phyloP scores from a whole-genome alignment of 768 basidiomycete genomes.

The Leccinum truebloodii region DNA sequence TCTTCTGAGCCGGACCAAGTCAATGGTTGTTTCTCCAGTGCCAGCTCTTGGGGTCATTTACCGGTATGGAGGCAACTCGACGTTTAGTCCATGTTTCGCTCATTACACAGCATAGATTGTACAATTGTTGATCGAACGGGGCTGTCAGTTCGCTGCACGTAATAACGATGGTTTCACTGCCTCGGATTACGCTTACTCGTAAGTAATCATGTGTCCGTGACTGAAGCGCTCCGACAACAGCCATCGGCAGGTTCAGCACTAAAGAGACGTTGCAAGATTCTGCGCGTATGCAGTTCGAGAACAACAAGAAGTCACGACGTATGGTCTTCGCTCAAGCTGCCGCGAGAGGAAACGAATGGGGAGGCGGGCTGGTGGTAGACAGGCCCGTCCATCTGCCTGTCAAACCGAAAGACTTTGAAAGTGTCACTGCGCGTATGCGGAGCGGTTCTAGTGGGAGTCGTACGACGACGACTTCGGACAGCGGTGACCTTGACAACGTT shows the following conservation, averaged over 20 bases:
- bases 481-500: constrained; percentile 58
- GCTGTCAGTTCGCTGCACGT: constrained; percentile 78
- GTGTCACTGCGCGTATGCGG: constrained; percentile 57
- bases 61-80: constrained; percentile 48
- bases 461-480: constrained; percentile 75
- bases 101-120: constrained; percentile 54
- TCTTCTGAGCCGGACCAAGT: constrained; percentile 3
- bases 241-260: constrained; percentile 58
- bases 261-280: constrained; percentile 79
- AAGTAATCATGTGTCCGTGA: constrained; percentile 10
- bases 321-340: constrained; percentile 74
- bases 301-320: constrained; percentile 74
- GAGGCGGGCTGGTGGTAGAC: constrained; percentile 40
- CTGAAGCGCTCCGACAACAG: constrained; percentile 8
- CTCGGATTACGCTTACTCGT: constrained; percentile 82
- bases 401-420: constrained; percentile 43
- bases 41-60: constrained; percentile 86
- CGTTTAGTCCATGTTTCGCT: constrained; percentile 10
- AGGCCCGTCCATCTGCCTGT: constrained; percentile 49
- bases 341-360: constrained; percentile 64
- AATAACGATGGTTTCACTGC: constrained; percentile 94
- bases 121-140: constrained; percentile 84
- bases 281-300: constrained; percentile 75
- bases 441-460: constrained; percentile 83
- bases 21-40: constrained; percentile 44